Conservation (phyloP, 331 rosid species). For the Acacia pycnantha region DNA sequence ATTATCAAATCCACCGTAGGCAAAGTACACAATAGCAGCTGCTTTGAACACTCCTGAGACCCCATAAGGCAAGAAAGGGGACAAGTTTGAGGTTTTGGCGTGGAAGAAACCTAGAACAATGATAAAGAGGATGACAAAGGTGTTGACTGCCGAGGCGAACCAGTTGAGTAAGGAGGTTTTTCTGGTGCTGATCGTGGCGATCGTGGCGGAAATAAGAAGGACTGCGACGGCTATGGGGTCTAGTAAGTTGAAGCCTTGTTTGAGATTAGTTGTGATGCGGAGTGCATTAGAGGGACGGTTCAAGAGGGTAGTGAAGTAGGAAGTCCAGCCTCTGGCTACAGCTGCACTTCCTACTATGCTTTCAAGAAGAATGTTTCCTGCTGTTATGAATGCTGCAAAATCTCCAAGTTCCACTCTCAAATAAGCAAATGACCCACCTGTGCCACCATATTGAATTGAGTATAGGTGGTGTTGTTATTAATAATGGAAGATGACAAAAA, state of each 20-base stretch:
- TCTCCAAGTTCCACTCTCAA: slow-evolving; percentile 73
- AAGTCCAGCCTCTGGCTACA: slow-evolving; percentile 73
- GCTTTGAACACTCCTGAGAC: slow-evolving; percentile 65
- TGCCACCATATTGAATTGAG: too few species aligned
- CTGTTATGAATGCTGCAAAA: slow-evolving; percentile 72
- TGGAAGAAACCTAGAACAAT: slow-evolving; percentile 56
- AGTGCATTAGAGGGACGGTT: slow-evolving; percentile 52
- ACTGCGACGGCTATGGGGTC: slow-evolving; percentile 75
- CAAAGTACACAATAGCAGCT: slow-evolving; percentile 71
- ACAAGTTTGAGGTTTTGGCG: slow-evolving; percentile 54
- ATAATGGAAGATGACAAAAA: too few species aligned
- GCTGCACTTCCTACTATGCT: slow-evolving; percentile 66
- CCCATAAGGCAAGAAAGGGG: slow-evolving; percentile 64
- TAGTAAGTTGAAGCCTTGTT: slow-evolving; percentile 49
- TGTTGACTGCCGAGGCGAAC: slow-evolving; percentile 69
- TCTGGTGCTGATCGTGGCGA: slow-evolving; percentile 63
- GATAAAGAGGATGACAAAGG: slow-evolving; percentile 50
- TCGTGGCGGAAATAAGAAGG: slow-evolving; percentile 32
- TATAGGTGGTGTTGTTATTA: too few species aligned
- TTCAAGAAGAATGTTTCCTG: slow-evolving; percentile 78
- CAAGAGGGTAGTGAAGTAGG: slow-evolving; percentile 64
- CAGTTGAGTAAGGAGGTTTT: slow-evolving; percentile 67
- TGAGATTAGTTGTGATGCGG: slow-evolving; percentile 48
- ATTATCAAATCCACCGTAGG: slow-evolving; percentile 71
- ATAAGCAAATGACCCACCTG: slow-evolving; percentile 83